Base-by-base conservation (phyloP, 1,139 yeast species). In the Eremothecium coryli region DNA sequence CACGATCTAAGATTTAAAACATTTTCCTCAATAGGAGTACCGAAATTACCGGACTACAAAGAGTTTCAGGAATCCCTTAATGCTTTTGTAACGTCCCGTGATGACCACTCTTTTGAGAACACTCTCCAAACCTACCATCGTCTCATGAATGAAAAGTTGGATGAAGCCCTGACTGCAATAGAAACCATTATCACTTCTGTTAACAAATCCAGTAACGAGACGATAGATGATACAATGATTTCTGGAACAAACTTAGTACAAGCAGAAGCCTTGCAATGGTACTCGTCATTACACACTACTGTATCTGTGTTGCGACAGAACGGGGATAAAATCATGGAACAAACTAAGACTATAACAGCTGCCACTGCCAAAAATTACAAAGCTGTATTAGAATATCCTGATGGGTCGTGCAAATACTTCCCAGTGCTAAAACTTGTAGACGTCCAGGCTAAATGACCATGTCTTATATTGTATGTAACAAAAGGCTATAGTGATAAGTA, bases 1-100 rank as follows among this genome's bases (percentile, higher is more conserved):
- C 84, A 70, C 54, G 64, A 70, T 15, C 60, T 86, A 29, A 70
- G 95, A 44, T 72, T 86, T 71, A 86, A 85, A 52, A 78, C 93
- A 2, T 85, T 82, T 63, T 73, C 82, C 12, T 71, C 88, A 0
- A 80, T 88, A 12, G 95, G 94, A 0, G 77, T 77, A 4, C 96
- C 97, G 0, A 68, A 66, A 20, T 52, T 71, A 33, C 82, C 90
- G 3, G 54, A 63, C 0, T 78, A 60, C 48, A 54, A 58, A 3
- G 21, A 38, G 3, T 48, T 52, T 29, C 41, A 51, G 26, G 35
- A 45, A 4, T 42, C 49, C 1, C 22, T 54, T 5, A 27, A 46
- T 10, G 52, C 50, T 7, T 50, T 51, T 35, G 30, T 38, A 2
- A 38, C 50, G 4, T 18, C 41, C 4, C 50, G 41, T 13, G 46